A percentile compares a stretch with the other conserved stretches of the same genome.
Conservation (phyloP, 179 eudicot genomes). For the Beta lomatogona region DNA sequence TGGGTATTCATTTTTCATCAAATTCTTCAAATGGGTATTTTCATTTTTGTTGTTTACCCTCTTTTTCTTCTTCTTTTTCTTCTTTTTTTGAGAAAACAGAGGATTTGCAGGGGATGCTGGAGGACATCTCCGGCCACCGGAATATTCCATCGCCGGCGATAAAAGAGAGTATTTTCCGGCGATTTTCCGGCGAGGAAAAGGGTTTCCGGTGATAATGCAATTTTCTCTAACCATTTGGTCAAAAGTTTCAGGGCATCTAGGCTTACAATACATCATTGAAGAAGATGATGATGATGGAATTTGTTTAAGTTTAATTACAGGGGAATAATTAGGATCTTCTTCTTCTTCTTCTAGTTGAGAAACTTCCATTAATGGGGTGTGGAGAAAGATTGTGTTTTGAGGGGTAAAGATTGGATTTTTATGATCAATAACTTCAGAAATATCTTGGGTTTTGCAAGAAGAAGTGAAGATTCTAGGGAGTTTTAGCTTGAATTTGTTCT, state of each 20-base stretch:
- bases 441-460: conserved; percentile 40
- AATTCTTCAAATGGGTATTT: conserved; percentile 20
- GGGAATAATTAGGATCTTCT: conserved; percentile 7
- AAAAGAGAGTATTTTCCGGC: conserved; percentile 29
- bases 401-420: conserved; percentile 31
- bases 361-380: conserved; percentile 21
- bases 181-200: conserved; percentile 32
- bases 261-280: conserved; percentile 32
- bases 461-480: conserved; percentile 34
- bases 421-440: conserved; percentile 37
- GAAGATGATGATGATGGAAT: conserved; percentile 18
- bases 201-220: conserved; percentile 28
- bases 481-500: conserved; percentile 33
- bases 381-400: conserved; percentile 19
- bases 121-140: conserved; percentile 36
- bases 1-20: background rate
- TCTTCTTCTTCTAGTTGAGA: conserved; percentile 10
- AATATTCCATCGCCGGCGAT: conserved; percentile 25
- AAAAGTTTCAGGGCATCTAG: conserved; percentile 40
- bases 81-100: conserved; percentile 19
- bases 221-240: conserved; percentile 38
- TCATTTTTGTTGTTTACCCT: conserved; percentile 6
- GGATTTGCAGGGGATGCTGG: conserved; percentile 40
- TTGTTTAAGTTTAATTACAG: conserved; percentile 27
- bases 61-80: conserved; percentile 12